Base-by-base conservation (phyloP, 2,329 filamentous ascomycete species). In the Fusarium sacchari region DNA sequence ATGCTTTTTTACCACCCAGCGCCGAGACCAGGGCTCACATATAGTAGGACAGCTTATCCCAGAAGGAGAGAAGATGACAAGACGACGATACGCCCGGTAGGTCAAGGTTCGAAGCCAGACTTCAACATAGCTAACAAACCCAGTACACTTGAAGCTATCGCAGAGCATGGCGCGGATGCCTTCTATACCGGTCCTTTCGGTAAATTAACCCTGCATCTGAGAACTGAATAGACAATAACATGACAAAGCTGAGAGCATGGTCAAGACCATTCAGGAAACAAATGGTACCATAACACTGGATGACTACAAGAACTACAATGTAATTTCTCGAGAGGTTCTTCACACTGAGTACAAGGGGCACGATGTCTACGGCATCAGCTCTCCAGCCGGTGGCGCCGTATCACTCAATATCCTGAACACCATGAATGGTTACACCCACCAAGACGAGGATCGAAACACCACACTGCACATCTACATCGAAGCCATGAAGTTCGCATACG, bases 401-500 rank as follows among this genome's bases (percentile, higher is more conserved):
- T 90, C 90, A 9, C 85, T 97, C 76, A 91, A 89, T 63, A 91
- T 92, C 6, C 85, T 98, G 78, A 97, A 97, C 79, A 94, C 92
- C 37, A 88, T 98, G 81, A 92, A 96, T 81, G 92, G 93, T 24
- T 97, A 93, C 81, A 83, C 60, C 5, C 26, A 66, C 7, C 81
- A 84, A 42, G 84, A 91, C 32, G 91, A 90, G 67, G 83, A 88
- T 47, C 81, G 82, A 26, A 91, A 94, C 75, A 83, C 97, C 1
- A 94, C 91, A 42, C 92, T 92, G 2, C 96, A 98, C 82, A 90
- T 93, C 20, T 88, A 97, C 73, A 90, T 94, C 78, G 96, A 98
- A 85, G 93, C 95, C 18, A 94, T 97, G 84, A 89, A 94, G 28
- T 98, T 97, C 80, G 95, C 90, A 6, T 98, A 98, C 80, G 95